Percentiles rank a stretch among this genome's conserved stretches.
Evolutionary conservation across 2,329 filamentous ascomycete genomes (phyloP).

Genomic region (Calonectria fujianensis): DNA sequence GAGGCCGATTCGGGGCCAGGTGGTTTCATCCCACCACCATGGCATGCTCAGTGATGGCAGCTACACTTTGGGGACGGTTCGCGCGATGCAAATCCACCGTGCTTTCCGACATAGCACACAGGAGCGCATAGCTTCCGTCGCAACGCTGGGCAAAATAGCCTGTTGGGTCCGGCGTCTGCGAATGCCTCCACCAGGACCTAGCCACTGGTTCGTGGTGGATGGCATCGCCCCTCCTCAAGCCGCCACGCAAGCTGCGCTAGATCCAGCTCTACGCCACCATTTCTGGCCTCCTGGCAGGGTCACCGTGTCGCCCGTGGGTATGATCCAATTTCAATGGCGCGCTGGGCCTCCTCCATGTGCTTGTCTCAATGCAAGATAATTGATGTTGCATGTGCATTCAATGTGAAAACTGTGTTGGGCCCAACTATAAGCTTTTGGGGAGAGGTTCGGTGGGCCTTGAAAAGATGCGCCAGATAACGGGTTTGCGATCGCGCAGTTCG

Average conservation of each 20-base stretch:
- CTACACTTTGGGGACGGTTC: slow-evolving; percentile 7
- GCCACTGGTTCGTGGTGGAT: slow-evolving; percentile 44
- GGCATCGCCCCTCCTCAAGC: slow-evolving; percentile 53
- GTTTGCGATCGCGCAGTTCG: slow-evolving; percentile 32
- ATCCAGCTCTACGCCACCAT: slow-evolving; percentile 54
- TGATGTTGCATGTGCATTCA: slow-evolving; percentile 16
- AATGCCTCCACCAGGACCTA: slow-evolving; percentile 24
- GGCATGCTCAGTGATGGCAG: slow-evolving; percentile 18
- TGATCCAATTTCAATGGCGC: slow-evolving; percentile 39
- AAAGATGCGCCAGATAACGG: slow-evolving; percentile 34
- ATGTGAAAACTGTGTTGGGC: slow-evolving; percentile 12
- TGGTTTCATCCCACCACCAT: slow-evolving; percentile 42
- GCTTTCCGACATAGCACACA: background rate
- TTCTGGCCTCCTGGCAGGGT: slow-evolving; percentile 42
- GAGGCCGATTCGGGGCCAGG: slow-evolving; percentile 40
- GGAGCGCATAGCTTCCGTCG: background rate
- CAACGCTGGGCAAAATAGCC: slow-evolving; percentile 7
- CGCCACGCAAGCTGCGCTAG: slow-evolving; percentile 58
- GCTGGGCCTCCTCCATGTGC: background rate
- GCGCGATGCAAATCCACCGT: background rate
- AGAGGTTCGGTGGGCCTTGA: slow-evolving; percentile 23
- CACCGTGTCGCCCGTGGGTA: slow-evolving; percentile 43
- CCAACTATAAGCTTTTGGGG: slow-evolving; percentile 23
- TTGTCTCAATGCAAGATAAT: slow-evolving; percentile 27
- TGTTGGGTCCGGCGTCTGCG: slow-evolving; percentile 13